Evolutionary conservation across 2,329 filamentous ascomycete genomes (phyloP), one percentile per base, ranked within the genome.

Genomic region (Dothistroma septosporum): DNA sequence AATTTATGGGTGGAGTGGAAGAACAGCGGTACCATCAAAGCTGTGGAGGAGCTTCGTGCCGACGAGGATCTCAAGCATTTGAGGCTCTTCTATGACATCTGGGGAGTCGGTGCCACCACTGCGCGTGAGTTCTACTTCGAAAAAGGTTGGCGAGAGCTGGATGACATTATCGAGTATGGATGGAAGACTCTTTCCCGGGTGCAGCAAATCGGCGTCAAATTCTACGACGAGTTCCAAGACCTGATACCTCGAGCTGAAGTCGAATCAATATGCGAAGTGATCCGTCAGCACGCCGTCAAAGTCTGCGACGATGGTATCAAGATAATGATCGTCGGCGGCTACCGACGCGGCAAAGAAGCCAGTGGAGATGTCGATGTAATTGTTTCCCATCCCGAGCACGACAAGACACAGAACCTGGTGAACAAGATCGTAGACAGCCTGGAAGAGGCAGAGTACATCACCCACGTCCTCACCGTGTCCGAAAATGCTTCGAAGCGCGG

Each of bases 141-240:
- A 16, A 86, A 85, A 63, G 80, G 90, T 31, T 97, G 91, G 90
- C 82, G 85, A 61, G 89, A 94, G 61, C 79, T 96, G 0, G 91
- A 97, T 69, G 92, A 97, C 68, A 79, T 97, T 2, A 80, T 96
- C 46, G 89, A 96, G 69, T 83, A 86, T 68, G 92, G 90, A 11
- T 97, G 93, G 93, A 73, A 79, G 21, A 80, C 75, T 0, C 79
- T 97, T 0, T 88, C 82, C 0, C 85, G 92, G 12, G 89, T 91
- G 1, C 93, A 97, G 74, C 92, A 97, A 73, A 96, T 97, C 58
- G 93, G 94, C 0, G 80, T 97, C 49, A 97, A 97, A 73, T 97
- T 87, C 76, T 96, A 95, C 73, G 89, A 95, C 35, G 93, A 97
- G 64, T 89, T 99, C 58, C 78, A 84, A 50, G 75, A 82, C 16